Evolutionary conservation across 2,329 filamentous ascomycete species (phyloP), one percentile per base, ranked within the genome.

Genomic region (Rhinocladiella mackenziei): DNA sequence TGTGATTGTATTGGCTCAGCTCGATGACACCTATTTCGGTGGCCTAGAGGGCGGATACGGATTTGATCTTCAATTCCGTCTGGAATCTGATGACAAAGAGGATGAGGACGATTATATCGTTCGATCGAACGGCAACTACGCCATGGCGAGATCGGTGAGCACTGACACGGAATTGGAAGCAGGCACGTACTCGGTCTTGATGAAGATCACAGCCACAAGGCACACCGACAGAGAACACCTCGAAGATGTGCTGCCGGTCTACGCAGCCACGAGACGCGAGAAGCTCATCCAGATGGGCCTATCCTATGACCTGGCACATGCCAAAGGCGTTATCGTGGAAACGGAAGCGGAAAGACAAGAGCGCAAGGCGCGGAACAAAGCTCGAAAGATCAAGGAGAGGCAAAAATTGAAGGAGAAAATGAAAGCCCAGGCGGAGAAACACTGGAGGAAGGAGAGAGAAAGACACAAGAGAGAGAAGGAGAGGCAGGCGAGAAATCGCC

Each of bases 121-220:
- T 8, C 74, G 75, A 46, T 78, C 73, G 53, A 73, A 75, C 35
- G 71, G 65, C 6, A 74, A 70, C 23, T 75, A 76, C 48, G 71
- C 70, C 62, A 86, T 88, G 77, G 79, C 73, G 15, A 80, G 87
- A 5, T 86, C 83, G 1, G 82, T 89, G 28, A 89, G 83, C 38
- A 81, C 85, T 1, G 87, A 92, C 61, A 72, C 92, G 6, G 73
- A 82, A 25, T 77, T 94, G 18, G 80, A 86, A 14, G 76, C 83
- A 0, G 87, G 87, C 8, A 79, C 76, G 31, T 94, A 94, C 64
- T 79, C 78, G 5, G 78, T 94, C 3, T 72, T 87, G 15, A 76
- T 91, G 62, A 88, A 86, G 60, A 75, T 92, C 45, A 80, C 81
- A 5, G 84, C 84, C 1, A 75, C 74, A 13, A 77, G 83, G n/a